Percentiles rank a stretch among this genome's conserved stretches.
phyloP scores from a whole-genome alignment of 2,329 filamentous ascomycete species.

The Zymoseptoria crescenta region DNA sequence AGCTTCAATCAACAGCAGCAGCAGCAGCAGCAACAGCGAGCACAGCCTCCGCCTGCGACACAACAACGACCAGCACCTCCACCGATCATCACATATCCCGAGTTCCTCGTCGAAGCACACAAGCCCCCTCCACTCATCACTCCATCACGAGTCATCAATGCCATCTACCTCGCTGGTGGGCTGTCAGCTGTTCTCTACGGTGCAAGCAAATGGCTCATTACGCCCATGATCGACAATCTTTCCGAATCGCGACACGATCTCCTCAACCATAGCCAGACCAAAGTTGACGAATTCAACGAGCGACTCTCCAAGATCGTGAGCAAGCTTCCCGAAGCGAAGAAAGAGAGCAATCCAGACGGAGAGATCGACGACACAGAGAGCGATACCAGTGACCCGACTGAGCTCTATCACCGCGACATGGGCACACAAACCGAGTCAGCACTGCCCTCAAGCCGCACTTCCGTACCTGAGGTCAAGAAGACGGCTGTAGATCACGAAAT shows the following conservation, averaged over 20 bases:
- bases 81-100: constrained; percentile 60
- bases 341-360: constrained; percentile 25
- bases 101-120: constrained; percentile 53
- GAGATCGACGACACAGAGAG: constrained; percentile 43
- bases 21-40: constrained; percentile 4
- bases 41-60: constrained; percentile 17
- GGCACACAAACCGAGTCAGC: constrained; percentile 64
- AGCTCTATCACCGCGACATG: constrained; percentile 74
- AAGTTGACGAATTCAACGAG: constrained; percentile 49
- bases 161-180: constrained; percentile 49
- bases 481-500: constrained; percentile 22
- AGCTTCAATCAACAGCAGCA: constrained; percentile 21
- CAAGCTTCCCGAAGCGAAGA: constrained; percentile 19
- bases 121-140: constrained; percentile 55
- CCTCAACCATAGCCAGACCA: constrained; percentile 42
- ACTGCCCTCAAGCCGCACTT: constrained; percentile 36
- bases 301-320: constrained; percentile 37
- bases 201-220: constrained; percentile 59
- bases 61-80: constrained; percentile 36
- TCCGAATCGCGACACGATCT: constrained; percentile 52
- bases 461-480: constrained; percentile 17
- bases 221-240: constrained; percentile 51
- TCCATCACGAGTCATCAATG: constrained; percentile 47
- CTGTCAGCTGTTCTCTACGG: constrained; percentile 57
- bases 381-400: constrained; percentile 56